Percentiles rank a stretch among this genome's conserved stretches.
phyloP scores from a whole-genome alignment of 202 grass and related monocot genomes.

The Schoenoplectus triqueter region DNA sequence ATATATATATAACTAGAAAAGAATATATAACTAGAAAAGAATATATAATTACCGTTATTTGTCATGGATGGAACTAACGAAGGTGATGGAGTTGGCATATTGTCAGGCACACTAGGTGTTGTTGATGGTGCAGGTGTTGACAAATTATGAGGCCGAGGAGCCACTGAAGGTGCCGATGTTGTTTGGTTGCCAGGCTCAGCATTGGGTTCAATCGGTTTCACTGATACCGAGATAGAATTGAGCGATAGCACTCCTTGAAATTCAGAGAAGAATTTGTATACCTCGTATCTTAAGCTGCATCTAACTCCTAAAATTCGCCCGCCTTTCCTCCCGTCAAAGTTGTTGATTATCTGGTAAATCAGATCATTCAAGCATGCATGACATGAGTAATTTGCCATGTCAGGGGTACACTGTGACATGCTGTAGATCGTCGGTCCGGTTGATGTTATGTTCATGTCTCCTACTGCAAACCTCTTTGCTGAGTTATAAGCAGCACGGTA shows the following conservation, averaged over 20 bases:
- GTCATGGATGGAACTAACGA: neutral
- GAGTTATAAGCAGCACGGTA: slow-evolving; percentile 15
- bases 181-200: neutral
- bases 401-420: slow-evolving; percentile 61
- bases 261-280: slow-evolving; percentile 33
- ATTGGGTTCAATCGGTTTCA: neutral
- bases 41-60: slow-evolving; percentile 19
- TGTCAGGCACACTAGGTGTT: neutral
- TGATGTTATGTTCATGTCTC: slow-evolving; percentile 33
- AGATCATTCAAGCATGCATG: slow-evolving; percentile 40
- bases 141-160: neutral
- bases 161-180: neutral
- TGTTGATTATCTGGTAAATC: slow-evolving; percentile 22
- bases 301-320: slow-evolving; percentile 43
- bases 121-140: neutral
- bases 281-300: slow-evolving; percentile 64
- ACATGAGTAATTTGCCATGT: slow-evolving; percentile 49
- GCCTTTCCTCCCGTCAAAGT: slow-evolving; percentile 33
- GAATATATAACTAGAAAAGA: neutral
- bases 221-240: neutral
- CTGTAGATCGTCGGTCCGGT: slow-evolving; percentile 46
- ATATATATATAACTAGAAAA: no score
- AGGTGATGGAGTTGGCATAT: slow-evolving; percentile 6
- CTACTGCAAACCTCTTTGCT: slow-evolving; percentile 40
- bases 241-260: neutral